Base-by-base conservation (phyloP, 202 grass and related monocot genomes). In the Eragrostis tef region DNA sequence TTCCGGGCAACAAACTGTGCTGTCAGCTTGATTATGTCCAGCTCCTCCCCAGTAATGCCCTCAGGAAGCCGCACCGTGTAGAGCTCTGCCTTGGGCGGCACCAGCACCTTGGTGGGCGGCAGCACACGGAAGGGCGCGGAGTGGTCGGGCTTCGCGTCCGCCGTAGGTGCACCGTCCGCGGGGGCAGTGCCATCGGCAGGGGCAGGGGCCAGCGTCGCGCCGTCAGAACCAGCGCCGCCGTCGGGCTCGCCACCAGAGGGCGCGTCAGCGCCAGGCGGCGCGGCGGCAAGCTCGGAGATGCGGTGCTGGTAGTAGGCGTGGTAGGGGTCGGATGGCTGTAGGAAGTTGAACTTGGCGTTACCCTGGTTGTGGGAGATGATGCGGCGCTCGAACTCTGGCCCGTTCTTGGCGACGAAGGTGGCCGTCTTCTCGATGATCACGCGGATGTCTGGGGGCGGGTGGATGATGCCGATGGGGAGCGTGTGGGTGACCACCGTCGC, bases 261-360 rank as follows among this genome's bases (percentile, higher is more conserved):
- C 5, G 65, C 71, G 7, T 77, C 74, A 17, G 91, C 5, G 42
- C 86, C 44, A 15, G 87, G 78, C 12, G 82, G 78, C 77, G 87
- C 78, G 27, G 87, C 67, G 14, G 71, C 74, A 70, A 87, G 69
- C 67, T 93, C 92, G 3, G 86, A 48, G 22, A 98, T 65, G 7
- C 92, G 86, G 83, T 93, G 90, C 88, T 98, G 90, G 87, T 98
- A 98, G 75, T 93, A 95, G 60, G 56, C 83, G 48, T 98, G 90
- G 83, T 94, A 98, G 25, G 95, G 90, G 51, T 98, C 95, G 53
- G 87, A 93, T 17, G 92, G 27, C 73, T 84, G 93, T 29, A 98
- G 79, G 64, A 98, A 98, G 71, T 95, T 94, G 83, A 98, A 98
- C 52, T 98, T 94, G 48, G 93, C 88, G 67, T 98, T 98, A 60